Conservation (phyloP, 2,329 filamentous ascomycete species). For the Huntiella abstrusa region DNA sequence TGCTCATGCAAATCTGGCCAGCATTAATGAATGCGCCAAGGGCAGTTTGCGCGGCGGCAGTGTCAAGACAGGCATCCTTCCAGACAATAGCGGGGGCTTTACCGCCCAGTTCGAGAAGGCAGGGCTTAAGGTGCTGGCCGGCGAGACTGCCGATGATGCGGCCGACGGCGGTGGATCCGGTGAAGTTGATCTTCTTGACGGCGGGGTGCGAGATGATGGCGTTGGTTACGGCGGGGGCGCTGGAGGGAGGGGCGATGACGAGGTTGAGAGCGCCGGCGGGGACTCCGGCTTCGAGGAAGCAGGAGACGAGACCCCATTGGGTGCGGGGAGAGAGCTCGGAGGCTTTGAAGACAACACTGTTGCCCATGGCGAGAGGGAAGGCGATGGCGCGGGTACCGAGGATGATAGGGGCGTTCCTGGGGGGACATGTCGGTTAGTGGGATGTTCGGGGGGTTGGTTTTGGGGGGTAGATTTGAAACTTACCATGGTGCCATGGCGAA, state of each 20-base stretch:
- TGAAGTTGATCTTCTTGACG: conserved; percentile 74
- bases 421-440: conserved; percentile 4
- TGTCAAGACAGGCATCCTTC: conserved; percentile 58
- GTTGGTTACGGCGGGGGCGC: conserved; percentile 48
- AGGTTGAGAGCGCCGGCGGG: conserved; percentile 59
- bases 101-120: conserved; percentile 65
- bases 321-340: conserved; percentile 48
- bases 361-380: conserved; percentile 56
- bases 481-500: conserved; percentile 70
- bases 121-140: conserved; percentile 58
- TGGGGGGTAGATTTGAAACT: conserved; percentile 12
- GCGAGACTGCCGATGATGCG: conserved; percentile 51
- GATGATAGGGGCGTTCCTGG: conserved; percentile 38
- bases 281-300: conserved; percentile 56
- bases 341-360: conserved; percentile 56
- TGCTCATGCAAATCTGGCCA: conserved; percentile 76
- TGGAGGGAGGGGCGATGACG: conserved; percentile 43
- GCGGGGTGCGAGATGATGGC: conserved; percentile 46
- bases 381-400: conserved; percentile 35
- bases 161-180: conserved; percentile 56
- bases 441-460: background rate
- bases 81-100: conserved; percentile 65
- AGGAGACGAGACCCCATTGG: conserved; percentile 40
- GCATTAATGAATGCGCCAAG: conserved; percentile 53
- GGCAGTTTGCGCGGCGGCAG: conserved; percentile 49